These are phyloP conservation scores for Pyracantha coccinea DNA, from an alignment of 331 rosid genomes.

Conservation along the genomic window DNA sequence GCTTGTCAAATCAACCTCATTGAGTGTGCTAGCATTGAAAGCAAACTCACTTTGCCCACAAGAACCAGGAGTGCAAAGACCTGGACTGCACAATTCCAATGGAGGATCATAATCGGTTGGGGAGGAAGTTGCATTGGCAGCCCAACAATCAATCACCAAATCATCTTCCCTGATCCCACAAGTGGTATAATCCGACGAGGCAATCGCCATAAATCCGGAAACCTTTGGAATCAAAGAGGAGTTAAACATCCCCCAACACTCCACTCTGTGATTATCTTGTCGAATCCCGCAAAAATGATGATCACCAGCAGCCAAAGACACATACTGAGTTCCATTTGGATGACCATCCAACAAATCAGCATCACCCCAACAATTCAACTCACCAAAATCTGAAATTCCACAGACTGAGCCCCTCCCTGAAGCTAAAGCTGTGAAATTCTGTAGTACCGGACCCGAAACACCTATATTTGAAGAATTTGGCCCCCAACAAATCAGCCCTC, in stretches of 20 bases:
- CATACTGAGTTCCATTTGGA: slow-evolving; percentile 15
- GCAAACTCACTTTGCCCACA: slow-evolving; percentile 49
- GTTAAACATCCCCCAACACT: slow-evolving; percentile 79
- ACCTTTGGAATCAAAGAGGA: slow-evolving; percentile 53
- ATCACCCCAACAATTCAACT: slow-evolving; percentile 71
- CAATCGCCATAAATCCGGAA: slow-evolving; percentile 66
- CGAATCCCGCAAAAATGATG: slow-evolving; percentile 70
- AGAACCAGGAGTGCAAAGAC: slow-evolving; percentile 51
- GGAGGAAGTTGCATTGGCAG: slow-evolving; percentile 33
- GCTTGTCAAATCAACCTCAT: slow-evolving; percentile 60
- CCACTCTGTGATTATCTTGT: slow-evolving; percentile 60
- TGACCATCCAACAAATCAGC: slow-evolving; percentile 25
- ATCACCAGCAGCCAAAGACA: slow-evolving; percentile 57
- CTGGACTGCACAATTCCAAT: slow-evolving; percentile 83
- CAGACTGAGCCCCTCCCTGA: slow-evolving; percentile 59
- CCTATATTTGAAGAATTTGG: slow-evolving; percentile 43
- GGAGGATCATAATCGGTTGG: slow-evolving; percentile 61
- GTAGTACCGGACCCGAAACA: slow-evolving; percentile 34
- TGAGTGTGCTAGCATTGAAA: slow-evolving; percentile 70
- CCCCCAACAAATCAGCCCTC: slow-evolving; percentile 86
- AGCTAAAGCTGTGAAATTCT: slow-evolving; percentile 42
- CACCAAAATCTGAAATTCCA: slow-evolving; percentile 53
- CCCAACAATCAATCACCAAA: slow-evolving; percentile 81
- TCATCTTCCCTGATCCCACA: slow-evolving; percentile 89
- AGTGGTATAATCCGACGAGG: slow-evolving; percentile 69